Base-by-base conservation (phyloP, 352 stramenopile species). In the Phytophthora capsici region DNA sequence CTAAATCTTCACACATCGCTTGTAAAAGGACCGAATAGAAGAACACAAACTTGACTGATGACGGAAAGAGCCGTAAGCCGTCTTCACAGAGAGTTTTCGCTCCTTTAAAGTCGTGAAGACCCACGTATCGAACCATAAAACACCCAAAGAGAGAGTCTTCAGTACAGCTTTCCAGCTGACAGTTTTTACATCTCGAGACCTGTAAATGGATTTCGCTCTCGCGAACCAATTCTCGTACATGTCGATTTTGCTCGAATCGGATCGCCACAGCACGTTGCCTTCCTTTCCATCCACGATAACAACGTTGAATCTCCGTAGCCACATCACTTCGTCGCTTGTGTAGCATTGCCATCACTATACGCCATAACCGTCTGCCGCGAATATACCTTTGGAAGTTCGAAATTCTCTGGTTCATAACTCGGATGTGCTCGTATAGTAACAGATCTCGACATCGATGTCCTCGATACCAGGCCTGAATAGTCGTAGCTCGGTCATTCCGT, bases 391-490 rank as follows among this genome's bases (percentile, higher is more conserved):
- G 78, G 12, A 87, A 76, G 6, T 78, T 63, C 0, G 68, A 38
- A 28, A 87, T 78, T 25, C 68, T 58, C 26, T 63, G 67, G 13
- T 82, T 66, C 23, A 87, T 28, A 16, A 50, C 9, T 22, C 58
- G 48, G 25, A 78, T 78, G 5, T 68, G 47, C 1, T 66, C 26
- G 5, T 78, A 65, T 10, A 57, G 30, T 9, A 75, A 38, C 2
- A 45, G 9, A n/a, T 85, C 73, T 2, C 76, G 70, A 14, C 63
- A 77, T 26, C 57, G 52, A 36, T 63, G 67, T 10, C 73, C 67
- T 53, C 73, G 64, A 73, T 73, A 82, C 78, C 78, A 87, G 5
- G 72, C 73, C 48, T 87, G 78, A 16, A 87, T 75, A 14, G 25
- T 62, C 0, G 60, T 69, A 14, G 71, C 73, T 59, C 23, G 63